Base-by-base conservation (phyloP, 2,329 filamentous ascomycete species). In the Fonsecaea erecta region DNA sequence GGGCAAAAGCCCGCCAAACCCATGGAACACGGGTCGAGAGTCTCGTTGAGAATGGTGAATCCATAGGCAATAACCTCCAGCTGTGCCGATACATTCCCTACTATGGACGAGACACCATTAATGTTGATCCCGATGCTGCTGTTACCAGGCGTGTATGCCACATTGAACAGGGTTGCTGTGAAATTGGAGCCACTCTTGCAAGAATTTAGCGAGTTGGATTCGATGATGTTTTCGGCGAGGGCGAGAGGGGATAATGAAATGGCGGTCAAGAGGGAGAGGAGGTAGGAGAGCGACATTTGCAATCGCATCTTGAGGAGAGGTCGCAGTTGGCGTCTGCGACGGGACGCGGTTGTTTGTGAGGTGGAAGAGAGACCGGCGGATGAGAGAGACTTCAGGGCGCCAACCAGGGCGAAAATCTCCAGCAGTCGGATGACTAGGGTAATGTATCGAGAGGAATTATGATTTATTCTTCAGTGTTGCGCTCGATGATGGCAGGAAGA, bases 121-220 rank as follows among this genome's bases (percentile, higher is more conserved):
- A 97, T 88, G 74, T 92, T 85, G 77, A 96, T 86, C 60, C 83
- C 81, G 60, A 94, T 83, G 34, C 88, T 88, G 72, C 84, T 84
- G 79, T 96, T 96, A 75, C 84, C 80, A 1, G 83, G 76, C 11
- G 82, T 80, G 76, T 88, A 88, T 64, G 84, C 75, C 52, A 97
- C 90, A 72, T 96, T 90, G 86, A 97, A 97, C 65, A 95, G 84
- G 72, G 90, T 93, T 72, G 93, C 93, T 3, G 91, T 90, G 78
- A 97, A 96, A 74, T 88, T 89, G 30, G 91, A 94, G 78, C 94
- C 89, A 65, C 87, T 82, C 83, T 93, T 90, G 79, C 93, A 97
- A 53, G 90, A 85, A 77, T 91, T 93, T 71, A 97, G 85, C 28
- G 93, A 96, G 75, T 86, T 91, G 62, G 93, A 95, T 73, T 88